Evolutionary conservation across 148 eudicot genomes (phyloP).

Genomic region (Diospyros kaki): DNA sequence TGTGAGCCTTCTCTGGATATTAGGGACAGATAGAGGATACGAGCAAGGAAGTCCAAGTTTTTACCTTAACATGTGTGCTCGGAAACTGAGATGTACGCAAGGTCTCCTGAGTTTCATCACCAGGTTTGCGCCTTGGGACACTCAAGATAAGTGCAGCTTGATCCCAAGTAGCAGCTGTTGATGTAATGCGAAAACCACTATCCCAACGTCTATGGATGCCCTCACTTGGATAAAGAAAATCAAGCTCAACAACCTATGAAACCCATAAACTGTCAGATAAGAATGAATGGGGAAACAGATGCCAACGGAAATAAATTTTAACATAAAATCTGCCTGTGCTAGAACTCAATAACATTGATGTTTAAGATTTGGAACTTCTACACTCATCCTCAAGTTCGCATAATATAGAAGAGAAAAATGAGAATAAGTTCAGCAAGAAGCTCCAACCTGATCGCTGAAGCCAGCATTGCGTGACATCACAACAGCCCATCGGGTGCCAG

Average conservation of each 20-base stretch:
- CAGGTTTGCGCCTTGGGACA: constrained; percentile 71
- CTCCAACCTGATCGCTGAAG: constrained; percentile 66
- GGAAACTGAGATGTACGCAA: constrained; percentile 88
- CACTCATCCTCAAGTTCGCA: background rate
- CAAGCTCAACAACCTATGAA: constrained; percentile 76
- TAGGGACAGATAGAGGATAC: too few species aligned
- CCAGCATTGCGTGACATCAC: constrained; percentile 97
- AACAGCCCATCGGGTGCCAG: constrained; percentile 89
- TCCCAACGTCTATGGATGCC: constrained; percentile 92
- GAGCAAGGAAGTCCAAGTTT: background rate
- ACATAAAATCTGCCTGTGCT: too few species aligned
- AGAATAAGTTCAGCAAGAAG: background rate
- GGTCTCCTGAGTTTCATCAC: constrained; percentile 87
- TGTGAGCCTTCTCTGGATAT: background rate
- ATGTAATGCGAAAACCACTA: constrained; percentile 69
- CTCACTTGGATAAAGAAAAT: constrained; percentile 90
- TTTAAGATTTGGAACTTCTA: background rate
- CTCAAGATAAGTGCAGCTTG: constrained; percentile 88
- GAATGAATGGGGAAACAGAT: background rate
- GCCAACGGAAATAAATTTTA: constrained; percentile 3
- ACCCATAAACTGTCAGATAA: constrained; percentile 6
- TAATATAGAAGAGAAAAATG: background rate
- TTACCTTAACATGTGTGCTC: constrained; percentile 89
- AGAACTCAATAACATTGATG: too few species aligned
- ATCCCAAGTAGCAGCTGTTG: constrained; percentile 75